A percentile compares a stretch with the other conserved stretches of the same genome.
Evolutionary conservation across 257 asterid species (phyloP).

Genomic region (Fraxinus anomala): DNA sequence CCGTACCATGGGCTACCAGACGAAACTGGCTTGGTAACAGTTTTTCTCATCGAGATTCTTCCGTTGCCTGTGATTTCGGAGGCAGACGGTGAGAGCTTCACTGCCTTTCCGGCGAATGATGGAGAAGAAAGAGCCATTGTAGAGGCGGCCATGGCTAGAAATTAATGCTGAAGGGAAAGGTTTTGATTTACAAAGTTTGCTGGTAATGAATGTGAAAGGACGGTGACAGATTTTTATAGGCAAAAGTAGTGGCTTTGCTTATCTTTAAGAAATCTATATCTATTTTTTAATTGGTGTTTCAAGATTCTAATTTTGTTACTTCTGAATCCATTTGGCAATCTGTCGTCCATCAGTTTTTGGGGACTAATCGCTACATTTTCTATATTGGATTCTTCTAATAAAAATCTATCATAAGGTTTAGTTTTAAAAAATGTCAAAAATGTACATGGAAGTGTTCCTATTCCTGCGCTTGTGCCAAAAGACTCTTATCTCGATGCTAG

Average conservation of each 20-base stretch:
- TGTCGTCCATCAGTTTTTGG: conserved; percentile 4
- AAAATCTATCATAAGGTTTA: conserved; percentile 1
- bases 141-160: conserved; percentile 24
- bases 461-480: too few relatives aligned
- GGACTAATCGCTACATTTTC: background rate
- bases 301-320: conserved; percentile 11
- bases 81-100: conserved; percentile 25
- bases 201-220: background rate
- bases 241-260: background rate
- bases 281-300: conserved; percentile 23
- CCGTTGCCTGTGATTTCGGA: conserved; percentile 17
- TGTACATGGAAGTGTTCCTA: background rate
- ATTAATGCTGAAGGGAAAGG: background rate
- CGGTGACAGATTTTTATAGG: conserved; percentile 7
- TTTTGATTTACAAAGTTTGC: background rate
- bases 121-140: conserved; percentile 39
- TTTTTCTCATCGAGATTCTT: conserved; percentile 29
- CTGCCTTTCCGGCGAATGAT: conserved; percentile 32
- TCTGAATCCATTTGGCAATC: conserved; percentile 20
- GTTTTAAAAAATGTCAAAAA: too few relatives aligned
- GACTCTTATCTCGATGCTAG: too few relatives aligned
- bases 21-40: conserved; percentile 21
- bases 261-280: conserved; percentile 21
- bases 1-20: conserved; percentile 71
- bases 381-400: background rate